These are phyloP conservation scores for Marasmius tenuissimus DNA, from an alignment of 1,284 basidiomycete genomes.

Conservation along the genomic window DNA sequence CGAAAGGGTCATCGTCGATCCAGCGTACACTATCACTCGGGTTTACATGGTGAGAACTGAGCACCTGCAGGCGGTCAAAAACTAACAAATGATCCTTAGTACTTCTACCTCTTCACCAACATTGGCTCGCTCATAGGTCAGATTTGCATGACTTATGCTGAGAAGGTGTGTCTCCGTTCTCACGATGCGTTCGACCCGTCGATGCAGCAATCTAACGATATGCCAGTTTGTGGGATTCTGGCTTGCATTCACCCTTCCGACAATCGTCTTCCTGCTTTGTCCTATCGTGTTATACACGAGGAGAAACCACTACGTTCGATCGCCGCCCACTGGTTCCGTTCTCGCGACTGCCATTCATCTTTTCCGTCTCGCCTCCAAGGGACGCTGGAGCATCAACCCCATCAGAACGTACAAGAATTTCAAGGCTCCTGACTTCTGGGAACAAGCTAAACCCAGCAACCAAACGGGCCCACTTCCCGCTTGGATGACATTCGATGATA, in stretches of 20 bases:
- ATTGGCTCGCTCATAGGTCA: slow-evolving; percentile 73
- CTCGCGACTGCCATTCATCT: slow-evolving; percentile 52
- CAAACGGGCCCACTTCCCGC: slow-evolving; percentile 40
- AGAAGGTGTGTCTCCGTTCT: slow-evolving; percentile 48
- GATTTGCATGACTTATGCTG: slow-evolving; percentile 70
- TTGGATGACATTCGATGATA: slow-evolving; percentile 78
- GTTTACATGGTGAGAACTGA: slow-evolving; percentile 66
- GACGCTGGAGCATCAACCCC: slow-evolving; percentile 62
- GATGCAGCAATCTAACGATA: background rate
- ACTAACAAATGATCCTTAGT: slow-evolving; percentile 34
- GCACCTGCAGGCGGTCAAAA: background rate
- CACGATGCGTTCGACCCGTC: background rate
- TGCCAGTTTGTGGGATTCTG: slow-evolving; percentile 68
- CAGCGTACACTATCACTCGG: slow-evolving; percentile 64
- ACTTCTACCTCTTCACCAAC: slow-evolving; percentile 81
- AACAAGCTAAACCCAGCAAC: slow-evolving; percentile 69
- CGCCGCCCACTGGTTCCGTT: slow-evolving; percentile 79
- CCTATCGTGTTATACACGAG: slow-evolving; percentile 72
- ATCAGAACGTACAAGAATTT: slow-evolving; percentile 45
- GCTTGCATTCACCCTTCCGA: slow-evolving; percentile 70
- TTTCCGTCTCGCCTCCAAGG: slow-evolving; percentile 49
- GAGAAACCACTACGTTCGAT: slow-evolving; percentile 47
- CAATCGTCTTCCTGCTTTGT: slow-evolving; percentile 63
- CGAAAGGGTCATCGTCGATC: slow-evolving; percentile 83
- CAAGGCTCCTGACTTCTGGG: slow-evolving; percentile 74